A percentile compares a stretch with the other conserved stretches of the same genome.
Evolutionary conservation across 257 asterid species (phyloP).

Genomic region (Penstemon eatonii): DNA sequence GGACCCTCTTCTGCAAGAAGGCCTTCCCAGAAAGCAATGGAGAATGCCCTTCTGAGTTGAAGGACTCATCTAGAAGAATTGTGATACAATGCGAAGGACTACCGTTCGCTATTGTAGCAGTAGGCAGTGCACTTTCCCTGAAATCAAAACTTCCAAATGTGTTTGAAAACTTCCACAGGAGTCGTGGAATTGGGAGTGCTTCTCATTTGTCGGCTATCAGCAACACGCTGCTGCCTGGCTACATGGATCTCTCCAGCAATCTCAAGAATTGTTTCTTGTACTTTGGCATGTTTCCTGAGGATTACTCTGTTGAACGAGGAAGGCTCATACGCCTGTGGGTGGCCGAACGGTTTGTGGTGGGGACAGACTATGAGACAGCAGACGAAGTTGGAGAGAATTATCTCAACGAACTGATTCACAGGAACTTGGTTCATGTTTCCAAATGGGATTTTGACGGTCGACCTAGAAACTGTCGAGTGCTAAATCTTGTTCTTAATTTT

Average conservation of each 20-base stretch:
- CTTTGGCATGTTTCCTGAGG: slow-evolving; percentile 48
- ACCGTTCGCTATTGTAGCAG: slow-evolving; percentile 44
- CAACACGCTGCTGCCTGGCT: slow-evolving; percentile 32
- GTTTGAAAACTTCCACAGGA: slow-evolving; percentile 34
- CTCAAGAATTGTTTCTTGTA: slow-evolving; percentile 51
- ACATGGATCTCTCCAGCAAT: slow-evolving; percentile 43
- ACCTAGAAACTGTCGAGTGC: slow-evolving; percentile 30
- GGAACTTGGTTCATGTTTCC: slow-evolving; percentile 44
- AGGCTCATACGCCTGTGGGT: slow-evolving; percentile 55
- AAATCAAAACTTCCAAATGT: slow-evolving; percentile 16
- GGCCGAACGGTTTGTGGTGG: slow-evolving; percentile 44
- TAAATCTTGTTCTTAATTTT: slow-evolving; percentile 27
- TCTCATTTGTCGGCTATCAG: slow-evolving; percentile 23
- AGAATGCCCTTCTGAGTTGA: slow-evolving; percentile 41
- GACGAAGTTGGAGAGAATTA: slow-evolving; percentile 47
- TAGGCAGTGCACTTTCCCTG: slow-evolving; percentile 39
- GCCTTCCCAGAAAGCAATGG: slow-evolving; percentile 39
- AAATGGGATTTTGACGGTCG: slow-evolving; percentile 32
- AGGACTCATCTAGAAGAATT: slow-evolving; percentile 21
- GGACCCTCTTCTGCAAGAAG: slow-evolving; percentile 53
- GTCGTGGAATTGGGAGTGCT: slow-evolving; percentile 8
- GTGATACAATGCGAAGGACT: slow-evolving; percentile 42
- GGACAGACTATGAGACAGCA: slow-evolving; percentile 18
- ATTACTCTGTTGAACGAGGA: slow-evolving; percentile 34
- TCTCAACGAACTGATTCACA: slow-evolving; percentile 35